Base-by-base conservation (phyloP, 2,329 filamentous ascomycete genomes). In the Graphiopsis chlorocephala region DNA sequence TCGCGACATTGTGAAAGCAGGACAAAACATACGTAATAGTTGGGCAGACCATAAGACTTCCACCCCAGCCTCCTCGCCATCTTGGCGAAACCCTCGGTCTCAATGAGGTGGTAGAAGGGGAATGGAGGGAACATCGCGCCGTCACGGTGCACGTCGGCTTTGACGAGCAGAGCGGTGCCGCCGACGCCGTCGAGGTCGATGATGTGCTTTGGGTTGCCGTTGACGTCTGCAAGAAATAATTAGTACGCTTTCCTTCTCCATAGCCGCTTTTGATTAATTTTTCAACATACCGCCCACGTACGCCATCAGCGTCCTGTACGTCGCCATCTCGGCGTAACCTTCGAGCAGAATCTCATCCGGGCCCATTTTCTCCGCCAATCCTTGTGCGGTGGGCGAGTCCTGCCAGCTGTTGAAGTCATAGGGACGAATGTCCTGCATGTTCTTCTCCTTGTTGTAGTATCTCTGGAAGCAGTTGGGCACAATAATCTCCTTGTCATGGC, bases 321-420 rank as follows among this genome's bases (percentile, higher is more conserved):
- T 99, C 8, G 94, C 87, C 85, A 98, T 91, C 74, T 97, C 92
- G 0, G 86, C 86, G 74, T 99, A 99, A 7, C 95, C 95, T 78
- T 99, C 95, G 4, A 98, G 82, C 60, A 99, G 80, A 68, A 99
- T 93, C 56, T 99, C 95, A 72, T 99, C 94, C 0, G 89, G 89
- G 0, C 88, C 91, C 93, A 99, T 93, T 72, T 87, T 87, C 12
- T 84, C 81, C 2, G 86, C 93, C 68, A 99, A 80, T 38, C 90
- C 84, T 74, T 89, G 85, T 0, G 95, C 94, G 1, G 85, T 89
- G 1, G 89, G 85, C 74, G 91, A 96, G 75, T 99, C 95, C 73
- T 94, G 88, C 95, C 95, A 99, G 76, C 91, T 96, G 81, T 99
- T 99, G 84, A 89, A 98, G 80, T 99, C 95, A 77, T 99, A 99